Evolutionary conservation across 805 yeast genomes (phyloP).

Genomic region (Lipomyces japonicus): DNA sequence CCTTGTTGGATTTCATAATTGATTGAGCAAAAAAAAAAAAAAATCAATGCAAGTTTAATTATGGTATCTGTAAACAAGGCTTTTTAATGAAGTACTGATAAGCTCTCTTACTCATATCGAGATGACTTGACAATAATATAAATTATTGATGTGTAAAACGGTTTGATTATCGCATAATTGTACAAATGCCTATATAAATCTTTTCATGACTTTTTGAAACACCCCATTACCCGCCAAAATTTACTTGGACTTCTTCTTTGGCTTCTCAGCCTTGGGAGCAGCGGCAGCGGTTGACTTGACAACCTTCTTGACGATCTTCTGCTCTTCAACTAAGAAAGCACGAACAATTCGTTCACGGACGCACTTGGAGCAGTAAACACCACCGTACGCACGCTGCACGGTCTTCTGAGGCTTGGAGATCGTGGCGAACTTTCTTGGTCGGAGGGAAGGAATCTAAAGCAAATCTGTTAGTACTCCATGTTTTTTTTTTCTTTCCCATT

Average conservation of each 20-base stretch:
- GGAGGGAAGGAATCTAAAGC: conserved; percentile 64
- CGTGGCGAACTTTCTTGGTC: conserved; percentile 97
- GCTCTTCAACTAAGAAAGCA: conserved; percentile 99
- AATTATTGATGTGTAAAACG: too few species aligned
- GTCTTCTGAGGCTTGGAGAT: conserved; percentile 96
- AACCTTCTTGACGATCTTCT: conserved; percentile 99
- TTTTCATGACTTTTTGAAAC: background rate
- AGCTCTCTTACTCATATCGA: too few species aligned
- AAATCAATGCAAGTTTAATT: too few species aligned
- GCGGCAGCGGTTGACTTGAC: conserved; percentile 94
- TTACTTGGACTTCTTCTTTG: conserved; percentile 32
- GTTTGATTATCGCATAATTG: too few species aligned
- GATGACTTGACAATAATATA: too few species aligned
- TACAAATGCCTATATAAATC: background rate
- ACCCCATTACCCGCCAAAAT: background rate
- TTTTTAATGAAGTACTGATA: too few species aligned
- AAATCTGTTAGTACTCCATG: background rate
- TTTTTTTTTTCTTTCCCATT: background rate
- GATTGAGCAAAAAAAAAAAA: too few species aligned
- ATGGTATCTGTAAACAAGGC: too few species aligned
- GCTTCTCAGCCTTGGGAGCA: conserved; percentile 53
- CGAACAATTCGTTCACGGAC: conserved; percentile 96
- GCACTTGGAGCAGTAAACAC: conserved; percentile 94
- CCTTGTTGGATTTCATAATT: too few species aligned
- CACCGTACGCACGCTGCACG: conserved; percentile 99